phyloP scores from a whole-genome alignment of 768 basidiomycete genomes.

The Phaffia australis region DNA sequence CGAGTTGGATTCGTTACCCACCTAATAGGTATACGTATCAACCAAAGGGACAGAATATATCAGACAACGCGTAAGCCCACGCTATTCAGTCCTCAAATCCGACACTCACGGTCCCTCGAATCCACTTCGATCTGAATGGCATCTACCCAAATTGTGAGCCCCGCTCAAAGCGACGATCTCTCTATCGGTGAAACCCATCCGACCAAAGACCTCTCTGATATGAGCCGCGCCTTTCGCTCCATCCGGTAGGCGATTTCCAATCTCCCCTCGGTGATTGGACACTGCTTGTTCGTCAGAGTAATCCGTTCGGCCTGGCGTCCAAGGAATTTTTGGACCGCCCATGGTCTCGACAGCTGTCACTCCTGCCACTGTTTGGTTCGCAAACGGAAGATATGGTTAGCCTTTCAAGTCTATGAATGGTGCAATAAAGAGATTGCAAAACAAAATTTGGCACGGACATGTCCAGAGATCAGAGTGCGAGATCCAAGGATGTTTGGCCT shows the following conservation, averaged over 20 bases:
- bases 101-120: constrained; percentile 35
- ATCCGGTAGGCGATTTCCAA: constrained; percentile 36
- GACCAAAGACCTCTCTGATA: constrained; percentile 35
- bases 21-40: constrained; percentile 22
- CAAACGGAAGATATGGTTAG: too few relatives aligned
- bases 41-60: too few relatives aligned
- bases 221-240: constrained; percentile 37
- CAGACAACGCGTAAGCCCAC: not conserved
- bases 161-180: constrained; percentile 39
- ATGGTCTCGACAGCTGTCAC: constrained; percentile 36
- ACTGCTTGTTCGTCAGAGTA: constrained; percentile 34
- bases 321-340: constrained; percentile 37
- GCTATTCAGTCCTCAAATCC: not conserved
- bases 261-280: constrained; percentile 32
- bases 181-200: constrained; percentile 38
- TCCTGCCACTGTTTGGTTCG: constrained; percentile 34
- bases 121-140: constrained; percentile 38
- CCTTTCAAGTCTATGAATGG: not conserved
- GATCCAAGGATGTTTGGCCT: constrained; percentile 38
- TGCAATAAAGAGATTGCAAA: not conserved
- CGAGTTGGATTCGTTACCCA: constrained; percentile 40
- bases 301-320: constrained; percentile 38
- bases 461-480: constrained; percentile 37
- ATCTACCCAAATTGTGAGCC: constrained; percentile 36
- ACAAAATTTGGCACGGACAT: not conserved